A percentile compares a stretch with the other conserved stretches of the same genome.
phyloP scores from a whole-genome alignment of 768 basidiomycete species.

The Lentinula lateritia region DNA sequence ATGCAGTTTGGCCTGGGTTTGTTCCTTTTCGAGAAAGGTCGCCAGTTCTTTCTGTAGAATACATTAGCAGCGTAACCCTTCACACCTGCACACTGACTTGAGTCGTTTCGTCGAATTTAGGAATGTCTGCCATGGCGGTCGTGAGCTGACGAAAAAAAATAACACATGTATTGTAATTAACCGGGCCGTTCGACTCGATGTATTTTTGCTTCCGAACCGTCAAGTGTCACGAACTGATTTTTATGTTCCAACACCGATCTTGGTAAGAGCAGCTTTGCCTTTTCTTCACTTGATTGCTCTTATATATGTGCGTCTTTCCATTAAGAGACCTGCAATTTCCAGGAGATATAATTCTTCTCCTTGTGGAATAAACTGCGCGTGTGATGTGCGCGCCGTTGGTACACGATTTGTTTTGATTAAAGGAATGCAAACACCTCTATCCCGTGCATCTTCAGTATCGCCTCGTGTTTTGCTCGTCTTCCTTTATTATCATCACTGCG shows the following conservation, averaged over 20 bases:
- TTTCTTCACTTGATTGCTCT: neutral
- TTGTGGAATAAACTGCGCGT: slow-evolving; percentile 23
- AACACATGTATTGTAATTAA: slow-evolving; percentile 1
- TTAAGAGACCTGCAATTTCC: neutral
- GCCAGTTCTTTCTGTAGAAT: slow-evolving; percentile 71
- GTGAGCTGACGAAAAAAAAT: slow-evolving; percentile 4
- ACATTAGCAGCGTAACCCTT: slow-evolving; percentile 5
- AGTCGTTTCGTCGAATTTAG: slow-evolving; percentile 73
- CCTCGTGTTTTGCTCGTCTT: slow-evolving; percentile 27
- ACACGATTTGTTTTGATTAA: slow-evolving; percentile 10
- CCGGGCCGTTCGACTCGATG: neutral
- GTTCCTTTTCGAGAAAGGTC: slow-evolving; percentile 75
- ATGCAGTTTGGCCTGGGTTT: slow-evolving; percentile 62
- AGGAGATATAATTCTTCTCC: neutral
- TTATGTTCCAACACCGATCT: neutral
- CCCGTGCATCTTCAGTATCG: slow-evolving; percentile 24
- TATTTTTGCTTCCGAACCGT: neutral
- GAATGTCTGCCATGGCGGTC: slow-evolving; percentile 38
- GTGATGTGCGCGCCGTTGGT: slow-evolving; percentile 23
- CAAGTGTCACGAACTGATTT: neutral
- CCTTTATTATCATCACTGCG: slow-evolving; percentile 31
- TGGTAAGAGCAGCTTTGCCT: neutral
- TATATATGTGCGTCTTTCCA: neutral
- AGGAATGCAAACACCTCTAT: slow-evolving; percentile 18
- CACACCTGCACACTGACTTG: slow-evolving; percentile 39